Evolutionary conservation across 1,284 basidiomycete genomes (phyloP).

Genomic region (Phlebopus sp.): DNA sequence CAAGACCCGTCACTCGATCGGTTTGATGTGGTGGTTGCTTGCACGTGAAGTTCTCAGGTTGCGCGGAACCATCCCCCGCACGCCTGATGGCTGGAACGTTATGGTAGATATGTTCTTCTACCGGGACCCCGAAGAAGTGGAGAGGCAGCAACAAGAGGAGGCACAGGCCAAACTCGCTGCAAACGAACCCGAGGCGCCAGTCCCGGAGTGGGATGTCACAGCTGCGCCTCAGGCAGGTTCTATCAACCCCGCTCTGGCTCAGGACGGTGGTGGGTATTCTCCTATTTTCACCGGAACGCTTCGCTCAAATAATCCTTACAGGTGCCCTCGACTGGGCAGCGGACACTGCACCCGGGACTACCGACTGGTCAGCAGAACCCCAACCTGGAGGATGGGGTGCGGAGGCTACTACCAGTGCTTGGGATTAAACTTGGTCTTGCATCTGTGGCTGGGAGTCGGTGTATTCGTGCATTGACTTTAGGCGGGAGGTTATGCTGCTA

Average conservation of each 20-base stretch:
- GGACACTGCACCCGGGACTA: slow-evolving; percentile 50
- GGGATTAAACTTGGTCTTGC: slow-evolving; percentile 50
- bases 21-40: slow-evolving; percentile 98
- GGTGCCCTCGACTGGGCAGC: slow-evolving; percentile 85
- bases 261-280: slow-evolving; percentile 58
- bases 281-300: background rate
- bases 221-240: slow-evolving; percentile 64
- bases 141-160: slow-evolving; percentile 94
- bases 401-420: slow-evolving; percentile 41
- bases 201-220: slow-evolving; percentile 76
- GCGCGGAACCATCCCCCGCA: slow-evolving; percentile 88
- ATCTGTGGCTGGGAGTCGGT: slow-evolving; percentile 5
- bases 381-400: slow-evolving; percentile 59
- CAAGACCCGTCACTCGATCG: slow-evolving; percentile 96
- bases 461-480: background rate
- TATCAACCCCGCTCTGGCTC: slow-evolving; percentile 75
- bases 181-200: slow-evolving; percentile 51
- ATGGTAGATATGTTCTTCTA: slow-evolving; percentile 99
- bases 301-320: slow-evolving; percentile 29
- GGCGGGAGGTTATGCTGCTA: background rate
- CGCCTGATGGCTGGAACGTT: slow-evolving; percentile 90
- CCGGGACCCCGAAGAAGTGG: slow-evolving; percentile 98
- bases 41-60: slow-evolving; percentile 97
- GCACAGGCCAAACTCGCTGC: slow-evolving; percentile 77
- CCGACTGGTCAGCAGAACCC: slow-evolving; percentile 87